Percentiles rank a stretch among this genome's conserved stretches.
Evolutionary conservation across 768 basidiomycete genomes (phyloP).

Genomic region (Lactarius deliciosus): DNA sequence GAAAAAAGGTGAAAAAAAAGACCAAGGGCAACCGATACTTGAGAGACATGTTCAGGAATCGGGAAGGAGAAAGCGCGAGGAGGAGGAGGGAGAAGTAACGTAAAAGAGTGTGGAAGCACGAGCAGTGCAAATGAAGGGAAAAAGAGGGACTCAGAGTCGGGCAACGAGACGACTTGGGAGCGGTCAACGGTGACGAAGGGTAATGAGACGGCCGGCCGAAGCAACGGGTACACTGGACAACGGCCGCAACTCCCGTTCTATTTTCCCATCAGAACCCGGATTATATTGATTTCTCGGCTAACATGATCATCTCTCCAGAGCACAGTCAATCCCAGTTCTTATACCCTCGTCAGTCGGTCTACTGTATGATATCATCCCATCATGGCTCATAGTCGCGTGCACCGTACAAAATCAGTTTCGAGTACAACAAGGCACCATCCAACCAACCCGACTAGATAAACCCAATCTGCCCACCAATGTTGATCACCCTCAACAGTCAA

Average conservation of each 20-base stretch:
- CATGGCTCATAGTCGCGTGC: neutral
- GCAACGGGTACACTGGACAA: neutral
- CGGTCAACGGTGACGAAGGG: neutral
- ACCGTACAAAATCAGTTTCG: neutral
- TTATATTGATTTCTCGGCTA: neutral
- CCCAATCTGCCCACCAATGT: slow-evolving; percentile 61
- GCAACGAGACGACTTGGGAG: neutral
- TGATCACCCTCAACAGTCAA: neutral
- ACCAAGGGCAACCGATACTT: slow-evolving; percentile 3
- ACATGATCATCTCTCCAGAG: neutral
- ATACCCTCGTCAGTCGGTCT: neutral
- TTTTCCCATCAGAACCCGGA: neutral
- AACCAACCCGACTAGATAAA: slow-evolving; percentile 63
- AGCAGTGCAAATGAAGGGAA: slow-evolving; percentile 9
- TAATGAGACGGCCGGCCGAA: neutral
- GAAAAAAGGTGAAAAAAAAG: slow-evolving; percentile 13
- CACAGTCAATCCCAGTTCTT: no score
- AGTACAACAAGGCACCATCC: slow-evolving; percentile 4
- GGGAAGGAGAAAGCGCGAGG: neutral
- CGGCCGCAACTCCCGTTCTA: neutral
- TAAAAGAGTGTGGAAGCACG: slow-evolving; percentile 28
- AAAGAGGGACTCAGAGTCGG: neutral
- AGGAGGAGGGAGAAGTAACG: neutral
- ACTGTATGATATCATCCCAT: neutral
- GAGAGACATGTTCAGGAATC: slow-evolving; percentile 5